Conservation (phyloP, 805 yeast species). For the Monosporozyma siamensis region DNA sequence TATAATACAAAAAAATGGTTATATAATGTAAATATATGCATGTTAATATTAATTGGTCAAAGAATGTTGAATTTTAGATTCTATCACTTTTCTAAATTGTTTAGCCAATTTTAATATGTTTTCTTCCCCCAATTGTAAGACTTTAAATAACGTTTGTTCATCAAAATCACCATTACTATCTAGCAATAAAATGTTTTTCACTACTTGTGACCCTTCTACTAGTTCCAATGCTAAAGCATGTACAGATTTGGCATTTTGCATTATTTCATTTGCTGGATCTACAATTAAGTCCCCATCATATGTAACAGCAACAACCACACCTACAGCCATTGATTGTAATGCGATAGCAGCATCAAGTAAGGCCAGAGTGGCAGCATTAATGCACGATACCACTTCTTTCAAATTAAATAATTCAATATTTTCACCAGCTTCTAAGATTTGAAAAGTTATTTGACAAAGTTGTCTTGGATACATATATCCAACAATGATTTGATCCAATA, state of each 20-base stretch:
- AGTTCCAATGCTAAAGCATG: conserved; percentile 56
- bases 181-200: conserved; percentile 49
- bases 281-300: conserved; percentile 26
- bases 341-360: conserved; percentile 74
- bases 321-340: conserved; percentile 50
- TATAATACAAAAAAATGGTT: too few relatives aligned
- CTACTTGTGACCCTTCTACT: conserved; percentile 37
- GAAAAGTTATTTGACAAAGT: conserved; percentile 59
- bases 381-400: conserved; percentile 54
- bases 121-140: conserved; percentile 43
- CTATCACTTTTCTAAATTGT: conserved; percentile 39
- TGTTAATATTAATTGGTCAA: neutral
- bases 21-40: neutral
- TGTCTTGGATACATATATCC: conserved; percentile 70
- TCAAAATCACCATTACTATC: conserved; percentile 69
- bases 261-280: conserved; percentile 40
- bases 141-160: conserved; percentile 42
- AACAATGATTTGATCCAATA: conserved; percentile 51
- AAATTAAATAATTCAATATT: conserved; percentile 25
- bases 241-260: conserved; percentile 41
- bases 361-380: conserved; percentile 69
- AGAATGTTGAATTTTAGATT: conserved; percentile 32
- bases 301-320: conserved; percentile 40
- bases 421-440: conserved; percentile 43
- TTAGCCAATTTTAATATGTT: conserved; percentile 39